A percentile compares a stretch with the other conserved stretches of the same genome.
Evolutionary conservation across 257 asterid species (phyloP).

Genomic region (Pogostemon cablin): DNA sequence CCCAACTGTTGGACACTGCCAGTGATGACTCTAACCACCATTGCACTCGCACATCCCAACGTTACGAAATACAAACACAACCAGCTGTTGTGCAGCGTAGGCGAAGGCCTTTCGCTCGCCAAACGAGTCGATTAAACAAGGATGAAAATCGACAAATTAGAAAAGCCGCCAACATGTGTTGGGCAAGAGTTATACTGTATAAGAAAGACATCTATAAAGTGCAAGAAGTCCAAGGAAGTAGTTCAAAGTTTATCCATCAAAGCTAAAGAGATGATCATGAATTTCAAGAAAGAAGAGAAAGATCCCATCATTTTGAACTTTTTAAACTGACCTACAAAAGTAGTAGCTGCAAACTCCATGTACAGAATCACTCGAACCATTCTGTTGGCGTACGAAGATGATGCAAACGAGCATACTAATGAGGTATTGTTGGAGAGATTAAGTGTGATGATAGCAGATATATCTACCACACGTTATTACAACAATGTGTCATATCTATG

Average conservation of each 20-base stretch:
- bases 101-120: too few species aligned
- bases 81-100: too few species aligned
- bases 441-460: conserved; percentile 24
- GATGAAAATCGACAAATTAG: too few species aligned
- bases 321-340: not conserved
- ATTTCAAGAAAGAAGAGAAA: not conserved
- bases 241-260: conserved; percentile 2
- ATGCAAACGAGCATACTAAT: not conserved
- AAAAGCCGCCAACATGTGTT: conserved; percentile 35
- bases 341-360: conserved; percentile 29
- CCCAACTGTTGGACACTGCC: too few species aligned
- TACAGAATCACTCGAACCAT: conserved; percentile 15
- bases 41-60: too few species aligned
- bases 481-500: conserved; percentile 19
- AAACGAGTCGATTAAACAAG: too few species aligned
- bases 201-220: not conserved
- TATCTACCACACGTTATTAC: not conserved
- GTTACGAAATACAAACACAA: too few species aligned
- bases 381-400: not conserved
- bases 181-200: conserved; percentile 33
- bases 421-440: not conserved
- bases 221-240: not conserved
- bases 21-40: too few species aligned
- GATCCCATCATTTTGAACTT: not conserved
- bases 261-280: not conserved